Base-by-base conservation (phyloP, 73 alveolate species). In the Stentor roeselii region DNA sequence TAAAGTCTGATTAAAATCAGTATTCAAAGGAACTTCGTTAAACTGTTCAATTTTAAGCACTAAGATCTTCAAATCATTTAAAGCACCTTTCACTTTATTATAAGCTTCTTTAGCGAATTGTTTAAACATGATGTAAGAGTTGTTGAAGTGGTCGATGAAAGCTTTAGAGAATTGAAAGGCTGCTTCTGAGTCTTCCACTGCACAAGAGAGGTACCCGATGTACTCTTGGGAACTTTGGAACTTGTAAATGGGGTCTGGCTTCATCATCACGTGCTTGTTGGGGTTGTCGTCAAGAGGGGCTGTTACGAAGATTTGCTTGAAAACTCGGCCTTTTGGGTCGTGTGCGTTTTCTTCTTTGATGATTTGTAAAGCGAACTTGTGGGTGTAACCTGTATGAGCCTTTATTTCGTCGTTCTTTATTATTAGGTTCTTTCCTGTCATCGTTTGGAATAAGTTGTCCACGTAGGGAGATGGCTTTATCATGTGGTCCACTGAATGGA, bases 321-420 rank as follows among this genome's bases (percentile, higher is more conserved):
- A 67, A 34, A 67, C 80, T 2, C 80, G 0, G 11, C 80, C 80
- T 21, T 67, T n/a, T 11, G n/a, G n/a, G 42, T 67, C 80, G 34
- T 67, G 80, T 27, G 80, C 80, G 34, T 67, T 67, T 67, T 67
- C 80, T 67, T 67, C 80, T 67, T 67, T 67, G n/a, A 67, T 67
- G 80, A 67, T 67, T 67, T 67, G 80, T 30, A 67, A 34, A 40
- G 80, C 37, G 37, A 67, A 67, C 41, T 67, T 67, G 42, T 67
- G n/a, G 42, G 41, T 21, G 41, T 67, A 67, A 40, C 80, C 80
- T 30, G 41, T 67, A 2, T 67, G 80, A 40, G 80, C 21, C 34
- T 67, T 67, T n/a, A 67, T 67, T 34, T 67, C 80, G 11, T 32
- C 80, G 37, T 67, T 67, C 41, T 67, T 67, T 30, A 67, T 67